A percentile compares a stretch with the other conserved stretches of the same genome.
These are phyloP conservation scores for Helicocarpus griseus DNA, from an alignment of 2,329 filamentous ascomycete species.

Conservation along the genomic window DNA sequence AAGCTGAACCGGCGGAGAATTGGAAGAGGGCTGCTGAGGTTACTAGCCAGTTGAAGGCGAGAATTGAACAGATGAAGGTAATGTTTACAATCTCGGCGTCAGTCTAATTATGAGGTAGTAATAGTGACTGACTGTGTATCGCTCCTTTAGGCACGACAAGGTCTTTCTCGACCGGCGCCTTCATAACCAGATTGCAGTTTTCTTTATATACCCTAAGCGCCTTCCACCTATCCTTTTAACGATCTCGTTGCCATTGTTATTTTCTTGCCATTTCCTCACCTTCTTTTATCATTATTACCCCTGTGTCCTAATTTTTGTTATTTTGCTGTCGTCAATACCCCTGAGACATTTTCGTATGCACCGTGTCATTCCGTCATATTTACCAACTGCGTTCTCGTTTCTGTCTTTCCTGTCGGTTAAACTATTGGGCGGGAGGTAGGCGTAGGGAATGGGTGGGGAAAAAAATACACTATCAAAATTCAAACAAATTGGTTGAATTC, in stretches of 20 bases:
- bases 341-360: background rate
- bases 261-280: background rate
- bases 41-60: slow-evolving; percentile 90
- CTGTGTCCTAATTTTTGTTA: background rate
- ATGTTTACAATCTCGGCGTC: background rate
- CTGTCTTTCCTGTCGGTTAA: background rate
- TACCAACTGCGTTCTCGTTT: background rate
- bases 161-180: slow-evolving; percentile 28
- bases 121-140: slow-evolving; percentile 14
- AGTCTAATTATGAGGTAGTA: background rate
- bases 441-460: background rate
- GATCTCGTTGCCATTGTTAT: background rate
- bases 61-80: slow-evolving; percentile 97
- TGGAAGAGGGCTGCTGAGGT: slow-evolving; percentile 97
- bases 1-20: slow-evolving; percentile 63
- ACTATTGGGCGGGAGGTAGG: background rate
- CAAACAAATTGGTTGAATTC: too few species aligned
- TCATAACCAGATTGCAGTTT: slow-evolving; percentile 3
- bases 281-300: background rate
- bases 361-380: background rate
- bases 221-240: slow-evolving; percentile 9
- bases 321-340: slow-evolving; percentile 1
- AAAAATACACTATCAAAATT: too few species aligned
- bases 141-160: slow-evolving; percentile 32
- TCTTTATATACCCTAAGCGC: background rate